phyloP scores from a whole-genome alignment of 768 basidiomycete species.

The Tephrocybe sp. region DNA sequence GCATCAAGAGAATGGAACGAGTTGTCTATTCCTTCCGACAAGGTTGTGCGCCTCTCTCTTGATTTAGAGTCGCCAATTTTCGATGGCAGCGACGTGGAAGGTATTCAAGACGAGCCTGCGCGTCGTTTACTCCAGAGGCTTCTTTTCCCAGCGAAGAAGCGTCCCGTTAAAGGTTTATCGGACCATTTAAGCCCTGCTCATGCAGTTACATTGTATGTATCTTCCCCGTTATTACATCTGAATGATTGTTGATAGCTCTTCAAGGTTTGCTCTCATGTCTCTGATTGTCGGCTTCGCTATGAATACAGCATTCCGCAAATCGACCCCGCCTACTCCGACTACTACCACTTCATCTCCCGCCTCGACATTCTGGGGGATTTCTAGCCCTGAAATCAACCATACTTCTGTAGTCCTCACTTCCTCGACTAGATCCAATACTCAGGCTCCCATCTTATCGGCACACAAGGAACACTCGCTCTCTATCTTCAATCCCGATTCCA shows the following conservation, averaged over 20 bases:
- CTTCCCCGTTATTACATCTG: conserved; percentile 7
- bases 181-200: conserved; percentile 50
- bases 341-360: conserved; percentile 30
- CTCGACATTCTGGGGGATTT: conserved; percentile 35
- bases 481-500: conserved; percentile 46
- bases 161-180: conserved; percentile 30
- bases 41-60: conserved; percentile 35
- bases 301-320: conserved; percentile 43
- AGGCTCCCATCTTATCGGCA: conserved; percentile 34
- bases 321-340: conserved; percentile 24
- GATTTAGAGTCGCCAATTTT: conserved; percentile 36
- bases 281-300: conserved; percentile 62
- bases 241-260: conserved; percentile 3
- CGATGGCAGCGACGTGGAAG: conserved; percentile 42
- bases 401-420: conserved; percentile 29
- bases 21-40: conserved; percentile 38
- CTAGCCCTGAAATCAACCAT: conserved; percentile 37
- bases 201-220: conserved; percentile 64
- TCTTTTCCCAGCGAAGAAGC: conserved; percentile 35
- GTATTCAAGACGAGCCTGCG: conserved; percentile 37
- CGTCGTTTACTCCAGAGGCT: conserved; percentile 46
- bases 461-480: conserved; percentile 51
- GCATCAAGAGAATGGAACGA: conserved; percentile 43
- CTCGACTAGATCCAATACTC: conserved; percentile 26
- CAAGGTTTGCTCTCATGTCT: conserved; percentile 68